Evolutionary conservation across 176 grass and related monocot genomes (phyloP), one percentile per base, ranked within the genome.

Genomic region (Bonia amplexicaulis): DNA sequence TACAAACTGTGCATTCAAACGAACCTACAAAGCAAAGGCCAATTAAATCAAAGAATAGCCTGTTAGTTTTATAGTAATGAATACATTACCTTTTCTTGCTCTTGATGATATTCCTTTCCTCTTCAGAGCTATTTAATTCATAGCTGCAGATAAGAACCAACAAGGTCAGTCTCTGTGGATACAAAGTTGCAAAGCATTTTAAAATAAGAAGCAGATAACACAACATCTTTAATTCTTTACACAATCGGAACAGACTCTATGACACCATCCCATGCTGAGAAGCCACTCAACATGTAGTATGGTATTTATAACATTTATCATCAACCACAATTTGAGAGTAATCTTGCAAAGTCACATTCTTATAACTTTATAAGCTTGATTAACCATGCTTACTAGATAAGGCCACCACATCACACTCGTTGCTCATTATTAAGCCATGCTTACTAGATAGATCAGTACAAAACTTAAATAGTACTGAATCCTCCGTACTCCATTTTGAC

Each of bases 81-180:
- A 85, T 64, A 87, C 22, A 12, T 41, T 90, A 98, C 96, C 96
- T 98, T 78, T 98, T 95, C 74, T 90, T 95, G 55, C 80, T 63
- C 87, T 90, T 87, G 69, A 88, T 86, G 65, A 63, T 45, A 85
- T 80, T 92, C 73, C 96, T 87, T 78, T 98, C 93, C 44, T 82
- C 84, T 80, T 82, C 86, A 6, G 93, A 90, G 66, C 91, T 95
- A 81, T 86, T 90, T 68, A 98, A 79, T 68, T 93, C 91, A 87
- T 95, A 98, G 20, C 96, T 98, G 89, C 81, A 88, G 26, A 90
- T 20, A 82, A 52, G 59, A 90, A 67, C 6, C 2, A 6, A 73
- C 44, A 82, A 87, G 9, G 41, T 90, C 62, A 90, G 33, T 51
- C 49, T 79, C 45, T 55, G 20, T 59, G 31, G 67, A 58, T 72